Evolutionary conservation across 2,329 filamentous ascomycete species (phyloP), one percentile per base, ranked within the genome.

Genomic region (Juglanconis oblonga): DNA sequence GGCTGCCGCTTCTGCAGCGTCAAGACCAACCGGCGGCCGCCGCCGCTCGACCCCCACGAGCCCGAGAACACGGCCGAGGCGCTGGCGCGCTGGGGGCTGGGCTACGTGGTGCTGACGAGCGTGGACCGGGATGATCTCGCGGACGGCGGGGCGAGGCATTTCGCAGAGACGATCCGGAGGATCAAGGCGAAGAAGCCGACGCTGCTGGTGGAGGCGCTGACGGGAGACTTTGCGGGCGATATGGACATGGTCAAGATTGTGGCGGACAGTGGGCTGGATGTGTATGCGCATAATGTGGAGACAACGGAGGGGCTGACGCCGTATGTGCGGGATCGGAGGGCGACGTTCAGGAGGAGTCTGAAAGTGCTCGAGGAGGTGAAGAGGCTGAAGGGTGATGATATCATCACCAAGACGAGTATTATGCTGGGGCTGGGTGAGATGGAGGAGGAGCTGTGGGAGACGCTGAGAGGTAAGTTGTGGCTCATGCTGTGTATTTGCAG

Each of bases 341-440:
- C 95, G 1, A 96, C 87, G 5, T 99, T 97, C 78, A 80, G 89
- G 67, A 92, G 96, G 78, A 95, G 89, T 64, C 75, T 98, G 63
- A 80, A 79, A 36, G 93, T 99, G 7, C 77, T 99, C 62, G 82
- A 87, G 59, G 87, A 90, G 42, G 95, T 90, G 35, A 98, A 99
- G 81, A 82, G 86, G 62, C 86, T 89, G 2, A 86, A 84, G 61
- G 81, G 82, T 58, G 74, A 79, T 63, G 85, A 88, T 1, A 83
- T 98, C 62, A 96, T 99, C 69, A 99, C 95, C n/a, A 99, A 99
- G 83, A 98, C 95, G 1, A 97, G 92, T 67, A 86, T 99, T 64
- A 99, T 99, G 95, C 82, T 99, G 31, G 95, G 95, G 4, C 77
- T 99, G 5, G 95, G 95, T 11, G 95, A 99, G 81, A 92, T 88